These are phyloP conservation scores for Saururus chinensis DNA, from an alignment of 164 flowering plant genomes.

Conservation along the genomic window DNA sequence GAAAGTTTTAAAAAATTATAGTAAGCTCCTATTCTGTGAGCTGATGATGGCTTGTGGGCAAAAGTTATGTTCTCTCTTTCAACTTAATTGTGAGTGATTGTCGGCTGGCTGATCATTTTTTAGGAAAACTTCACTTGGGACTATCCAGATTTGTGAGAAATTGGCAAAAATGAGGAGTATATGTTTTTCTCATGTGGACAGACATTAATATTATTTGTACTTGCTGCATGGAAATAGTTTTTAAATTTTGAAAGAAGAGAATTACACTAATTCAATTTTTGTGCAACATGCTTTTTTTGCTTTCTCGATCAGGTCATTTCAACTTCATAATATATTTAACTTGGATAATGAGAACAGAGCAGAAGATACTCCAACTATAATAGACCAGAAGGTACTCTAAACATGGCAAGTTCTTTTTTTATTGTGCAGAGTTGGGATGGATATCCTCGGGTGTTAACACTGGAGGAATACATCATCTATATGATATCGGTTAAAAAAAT, in stretches of 20 bases:
- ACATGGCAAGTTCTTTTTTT: neutral
- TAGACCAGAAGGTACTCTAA: constrained; percentile 60
- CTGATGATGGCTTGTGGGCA: too few relatives aligned
- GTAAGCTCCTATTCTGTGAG: too few relatives aligned
- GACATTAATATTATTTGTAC: neutral
- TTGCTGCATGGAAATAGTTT: neutral
- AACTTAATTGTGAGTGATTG: constrained; percentile 65
- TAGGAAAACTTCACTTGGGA: constrained; percentile 96
- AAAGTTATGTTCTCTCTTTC: constrained; percentile 9
- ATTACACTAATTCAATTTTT: neutral
- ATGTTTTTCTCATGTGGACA: constrained; percentile 10
- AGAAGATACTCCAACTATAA: constrained; percentile 83
- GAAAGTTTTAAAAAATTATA: too few relatives aligned
- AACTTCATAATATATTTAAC: constrained; percentile 65
- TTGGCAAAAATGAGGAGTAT: constrained; percentile 83
- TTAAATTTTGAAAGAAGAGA: neutral
- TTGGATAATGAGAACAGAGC: constrained; percentile 75
- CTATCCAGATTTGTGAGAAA: constrained; percentile 95
- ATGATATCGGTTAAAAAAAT: too few relatives aligned
- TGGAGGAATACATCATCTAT: neutral
- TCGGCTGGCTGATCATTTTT: constrained; percentile 98
- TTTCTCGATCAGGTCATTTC: constrained; percentile 50
- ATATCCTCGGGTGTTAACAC: neutral
- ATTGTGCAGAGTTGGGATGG: neutral
- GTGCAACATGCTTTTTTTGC: neutral